Evolutionary conservation across 805 yeast genomes (phyloP).

Genomic region (Wickerhamiella cacticola): DNA sequence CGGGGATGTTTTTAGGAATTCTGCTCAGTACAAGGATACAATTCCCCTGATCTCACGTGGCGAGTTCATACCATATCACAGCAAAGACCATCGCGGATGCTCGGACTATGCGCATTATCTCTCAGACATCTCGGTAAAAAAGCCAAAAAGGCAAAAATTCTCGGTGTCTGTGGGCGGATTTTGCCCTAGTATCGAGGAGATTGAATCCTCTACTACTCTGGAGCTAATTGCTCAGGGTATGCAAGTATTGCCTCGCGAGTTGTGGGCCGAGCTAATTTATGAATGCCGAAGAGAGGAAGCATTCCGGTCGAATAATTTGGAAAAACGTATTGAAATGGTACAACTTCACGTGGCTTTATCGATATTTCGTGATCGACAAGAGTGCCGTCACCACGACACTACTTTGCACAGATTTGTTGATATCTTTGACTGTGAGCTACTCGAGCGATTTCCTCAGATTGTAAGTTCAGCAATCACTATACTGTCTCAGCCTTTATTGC

Average conservation of each 20-base stretch:
- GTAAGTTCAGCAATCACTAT: neutral
- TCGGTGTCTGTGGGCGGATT: neutral
- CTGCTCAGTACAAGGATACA: neutral
- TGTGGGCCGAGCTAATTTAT: conserved; percentile 2
- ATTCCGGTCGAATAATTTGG: neutral
- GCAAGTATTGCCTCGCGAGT: neutral
- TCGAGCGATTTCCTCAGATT: neutral
- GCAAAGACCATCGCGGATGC: neutral
- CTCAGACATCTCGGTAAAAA: neutral
- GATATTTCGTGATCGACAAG: neutral
- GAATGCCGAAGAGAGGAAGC: neutral
- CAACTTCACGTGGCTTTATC: neutral
- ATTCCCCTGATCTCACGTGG: neutral
- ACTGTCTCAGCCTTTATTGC: neutral
- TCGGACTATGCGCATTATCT: neutral
- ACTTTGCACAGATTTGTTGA: neutral
- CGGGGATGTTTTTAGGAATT: neutral
- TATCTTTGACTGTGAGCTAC: neutral
- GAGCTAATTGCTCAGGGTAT: neutral
- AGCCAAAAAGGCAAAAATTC: no score
- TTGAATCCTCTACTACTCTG: neutral
- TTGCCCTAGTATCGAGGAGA: neutral
- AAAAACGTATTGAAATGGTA: neutral
- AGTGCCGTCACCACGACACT: neutral
- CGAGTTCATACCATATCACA: neutral